Evolutionary conservation across 73 alveolate genomes (phyloP), one percentile per base, ranked within the genome.

Genomic region (Uronychia binucleata): DNA sequence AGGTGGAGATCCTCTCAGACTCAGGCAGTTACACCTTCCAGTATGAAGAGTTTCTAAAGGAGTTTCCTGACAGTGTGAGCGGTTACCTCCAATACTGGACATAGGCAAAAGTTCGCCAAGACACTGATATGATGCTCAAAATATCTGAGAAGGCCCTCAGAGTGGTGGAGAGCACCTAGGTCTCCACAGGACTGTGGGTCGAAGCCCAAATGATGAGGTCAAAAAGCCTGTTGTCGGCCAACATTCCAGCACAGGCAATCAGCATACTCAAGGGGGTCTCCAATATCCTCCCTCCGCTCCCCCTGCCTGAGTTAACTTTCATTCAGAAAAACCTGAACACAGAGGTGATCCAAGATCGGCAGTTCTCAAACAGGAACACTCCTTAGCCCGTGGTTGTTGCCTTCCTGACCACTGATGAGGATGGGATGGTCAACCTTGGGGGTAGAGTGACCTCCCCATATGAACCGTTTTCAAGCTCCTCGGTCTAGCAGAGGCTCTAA

Each of bases 241-340:
- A 82, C n/a, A 31, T 31, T 5, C 35, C n/a, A n/a, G 82, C 60
- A 1, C 32, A 82, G 32, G 89, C 83, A 5, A 75, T 82, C 30
- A 58, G 30, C 26, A 32, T 60, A 0, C 77, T 82, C 30, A 67
- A 67, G n/a, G 74, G 34, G 34, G 25, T 82, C 34, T 11, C 34
- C 19, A 60, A 82, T 30, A 82, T 82, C 34, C 77, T 82, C 35
- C 89, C 89, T 33, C 89, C 89, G 8, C 77, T 82, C 1, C 89
- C 89, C 0, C 60, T 82, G 19, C 89, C 89, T 0, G 82, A 77
- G 26, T 30, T 82, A 33, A 74, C 77, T 33, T 74, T 35, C 27
- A 33, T 82, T 29, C 28, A 58, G 34, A 26, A 26, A 30, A 30
- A 26, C 1, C 34, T 67, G 13, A n/a, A n/a, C n/a, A n/a, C n/a